A percentile compares a stretch with the other conserved stretches of the same genome.
Conservation (phyloP, 2,329 filamentous ascomycete species). For the Colletotrichum sp. region DNA sequence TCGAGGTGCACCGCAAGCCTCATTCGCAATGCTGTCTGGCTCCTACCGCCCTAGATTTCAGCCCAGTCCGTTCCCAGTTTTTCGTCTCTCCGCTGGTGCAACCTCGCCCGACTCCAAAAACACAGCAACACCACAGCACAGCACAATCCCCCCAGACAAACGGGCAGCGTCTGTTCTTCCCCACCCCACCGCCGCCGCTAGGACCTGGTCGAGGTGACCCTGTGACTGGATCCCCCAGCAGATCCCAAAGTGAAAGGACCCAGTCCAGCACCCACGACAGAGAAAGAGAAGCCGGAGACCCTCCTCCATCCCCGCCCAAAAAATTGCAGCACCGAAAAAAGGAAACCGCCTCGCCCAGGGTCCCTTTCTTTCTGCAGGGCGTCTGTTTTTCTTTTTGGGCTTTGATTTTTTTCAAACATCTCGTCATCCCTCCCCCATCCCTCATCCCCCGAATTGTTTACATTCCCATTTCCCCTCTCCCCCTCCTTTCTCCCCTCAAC, state of each 20-base stretch:
- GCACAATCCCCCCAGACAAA: background rate
- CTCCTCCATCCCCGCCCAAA: background rate
- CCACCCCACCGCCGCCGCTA: background rate
- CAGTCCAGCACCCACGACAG: too few relatives aligned
- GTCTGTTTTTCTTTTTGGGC: background rate
- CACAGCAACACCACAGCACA: background rate
- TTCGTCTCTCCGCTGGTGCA: background rate
- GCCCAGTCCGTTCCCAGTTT: background rate
- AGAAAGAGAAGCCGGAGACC: background rate
- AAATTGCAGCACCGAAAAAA: background rate
- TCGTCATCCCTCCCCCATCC: slow-evolving; percentile 1
- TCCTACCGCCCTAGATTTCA: background rate
- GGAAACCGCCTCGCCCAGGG: background rate
- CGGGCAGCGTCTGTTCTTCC: background rate
- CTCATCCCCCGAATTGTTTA: background rate
- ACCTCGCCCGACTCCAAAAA: too few relatives aligned
- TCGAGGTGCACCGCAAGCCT: slow-evolving; percentile 2
- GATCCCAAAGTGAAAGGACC: background rate
- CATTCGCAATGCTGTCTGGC: background rate
- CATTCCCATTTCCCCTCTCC: background rate
- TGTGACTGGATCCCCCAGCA: background rate
- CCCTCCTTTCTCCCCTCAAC: background rate
- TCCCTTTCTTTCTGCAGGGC: background rate
- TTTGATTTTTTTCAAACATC: background rate
- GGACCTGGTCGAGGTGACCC: background rate